A percentile compares a stretch with the other conserved stretches of the same genome.
phyloP scores from a whole-genome alignment of 441 rosid species.

The Syzygium syzygioides region DNA sequence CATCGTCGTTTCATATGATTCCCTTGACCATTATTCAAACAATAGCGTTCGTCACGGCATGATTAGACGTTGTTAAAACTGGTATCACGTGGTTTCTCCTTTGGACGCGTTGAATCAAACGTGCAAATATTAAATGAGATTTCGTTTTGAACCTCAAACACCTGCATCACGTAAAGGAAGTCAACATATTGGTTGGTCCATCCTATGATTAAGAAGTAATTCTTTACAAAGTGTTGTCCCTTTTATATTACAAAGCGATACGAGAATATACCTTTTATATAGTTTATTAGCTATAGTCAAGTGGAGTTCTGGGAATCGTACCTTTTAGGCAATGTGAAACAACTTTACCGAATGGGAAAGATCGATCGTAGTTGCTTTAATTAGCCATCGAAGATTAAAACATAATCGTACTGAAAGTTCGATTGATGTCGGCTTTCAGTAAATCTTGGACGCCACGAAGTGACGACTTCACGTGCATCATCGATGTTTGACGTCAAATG shows the following conservation, averaged over 20 bases:
- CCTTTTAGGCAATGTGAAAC: background rate
- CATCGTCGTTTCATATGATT: background rate
- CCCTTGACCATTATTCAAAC: background rate
- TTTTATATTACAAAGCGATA: background rate
- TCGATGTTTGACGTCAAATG: background rate
- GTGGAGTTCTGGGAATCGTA: background rate
- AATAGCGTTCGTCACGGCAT: background rate
- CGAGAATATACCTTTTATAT: background rate
- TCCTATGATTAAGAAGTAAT: background rate
- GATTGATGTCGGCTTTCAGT: background rate
- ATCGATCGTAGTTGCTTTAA: background rate
- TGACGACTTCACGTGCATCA: background rate
- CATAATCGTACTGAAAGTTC: background rate
- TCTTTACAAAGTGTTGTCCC: background rate
- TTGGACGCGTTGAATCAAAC: background rate
- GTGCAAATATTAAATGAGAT: background rate
- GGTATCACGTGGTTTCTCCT: background rate
- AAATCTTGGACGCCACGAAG: background rate
- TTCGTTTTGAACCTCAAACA: background rate
- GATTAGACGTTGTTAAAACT: background rate
- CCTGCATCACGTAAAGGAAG: background rate
- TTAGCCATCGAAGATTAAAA: background rate
- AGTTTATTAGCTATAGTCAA: background rate
- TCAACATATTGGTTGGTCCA: background rate
- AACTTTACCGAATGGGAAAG: background rate